Percentiles rank a stretch among this genome's conserved stretches.
Evolutionary conservation across 305 asterid species (phyloP).

Genomic region (Nicotiana rustica): DNA sequence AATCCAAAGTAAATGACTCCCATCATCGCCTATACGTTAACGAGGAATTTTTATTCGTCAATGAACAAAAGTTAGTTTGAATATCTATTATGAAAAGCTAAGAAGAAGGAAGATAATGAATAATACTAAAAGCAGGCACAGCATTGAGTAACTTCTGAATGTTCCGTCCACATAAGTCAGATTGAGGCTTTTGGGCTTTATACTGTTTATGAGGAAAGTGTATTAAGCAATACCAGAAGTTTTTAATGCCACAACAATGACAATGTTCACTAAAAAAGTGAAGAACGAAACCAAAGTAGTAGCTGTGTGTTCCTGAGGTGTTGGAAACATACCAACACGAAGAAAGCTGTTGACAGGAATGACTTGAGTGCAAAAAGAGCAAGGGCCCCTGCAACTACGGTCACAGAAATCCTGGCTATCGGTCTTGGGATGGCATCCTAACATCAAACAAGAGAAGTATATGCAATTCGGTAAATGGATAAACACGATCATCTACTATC

Average conservation of each 20-base stretch:
- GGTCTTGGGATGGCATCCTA: slow-evolving; percentile 72
- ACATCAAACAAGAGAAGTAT: background rate
- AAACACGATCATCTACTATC: background rate
- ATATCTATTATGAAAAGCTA: background rate
- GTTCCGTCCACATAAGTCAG: background rate
- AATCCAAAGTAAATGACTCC: slow-evolving; percentile 83
- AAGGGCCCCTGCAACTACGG: slow-evolving; percentile 48
- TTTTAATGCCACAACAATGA: background rate
- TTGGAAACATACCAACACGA: slow-evolving; percentile 58
- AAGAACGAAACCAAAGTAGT: no score
- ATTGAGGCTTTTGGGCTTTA: background rate
- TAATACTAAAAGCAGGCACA: background rate
- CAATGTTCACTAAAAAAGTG: no score
- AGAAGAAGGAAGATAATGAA: background rate
- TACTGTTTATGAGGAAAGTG: background rate
- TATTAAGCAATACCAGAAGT: background rate
- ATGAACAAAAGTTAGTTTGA: background rate
- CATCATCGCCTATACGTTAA: slow-evolving; percentile 78
- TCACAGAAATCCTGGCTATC: slow-evolving; percentile 61
- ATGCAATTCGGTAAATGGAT: background rate
- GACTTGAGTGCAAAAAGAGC: slow-evolving; percentile 62
- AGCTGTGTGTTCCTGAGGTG: no score
- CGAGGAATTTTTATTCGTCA: background rate
- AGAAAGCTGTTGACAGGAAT: slow-evolving; percentile 69
- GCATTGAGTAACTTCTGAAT: background rate